Conservation (phyloP, 1,284 basidiomycete species). For the Cronartium ribicola region DNA sequence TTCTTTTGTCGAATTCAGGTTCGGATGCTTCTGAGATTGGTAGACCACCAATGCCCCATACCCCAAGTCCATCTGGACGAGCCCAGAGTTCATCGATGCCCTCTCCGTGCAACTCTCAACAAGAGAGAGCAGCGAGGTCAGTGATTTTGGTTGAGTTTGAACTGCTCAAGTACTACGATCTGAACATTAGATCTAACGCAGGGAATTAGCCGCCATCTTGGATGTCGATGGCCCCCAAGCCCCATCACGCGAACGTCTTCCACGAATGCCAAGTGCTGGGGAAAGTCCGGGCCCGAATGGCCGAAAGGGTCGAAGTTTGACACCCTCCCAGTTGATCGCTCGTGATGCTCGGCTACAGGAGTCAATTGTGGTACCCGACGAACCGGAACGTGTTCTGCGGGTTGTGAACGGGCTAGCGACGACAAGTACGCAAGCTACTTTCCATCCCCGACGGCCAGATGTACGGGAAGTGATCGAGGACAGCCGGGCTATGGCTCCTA, state of each 20-base stretch:
- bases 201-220: conserved; percentile 8
- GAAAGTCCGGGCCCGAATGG: not conserved
- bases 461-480: not conserved
- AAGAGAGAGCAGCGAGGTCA: not conserved
- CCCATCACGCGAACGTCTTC: conserved; percentile 8
- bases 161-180: too few species aligned
- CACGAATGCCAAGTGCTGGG: conserved; percentile 16
- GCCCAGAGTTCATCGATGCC: not conserved
- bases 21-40: conserved; percentile 36
- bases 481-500: not conserved
- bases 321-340: conserved; percentile 8
- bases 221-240: not conserved
- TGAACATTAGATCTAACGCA: not conserved
- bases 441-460: not conserved
- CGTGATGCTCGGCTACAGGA: not conserved
- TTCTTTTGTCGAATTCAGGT: not conserved
- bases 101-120: not conserved
- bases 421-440: conserved; percentile 12
- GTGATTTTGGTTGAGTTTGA: too few species aligned
- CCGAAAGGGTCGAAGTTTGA: not conserved
- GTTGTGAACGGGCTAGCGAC: conserved; percentile 30
- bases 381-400: conserved; percentile 10
- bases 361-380: conserved; percentile 5
- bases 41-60: not conserved
- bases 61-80: too few species aligned